Evolutionary conservation across 805 yeast genomes (phyloP).

Genomic region (Hanseniaspora singularis): DNA sequence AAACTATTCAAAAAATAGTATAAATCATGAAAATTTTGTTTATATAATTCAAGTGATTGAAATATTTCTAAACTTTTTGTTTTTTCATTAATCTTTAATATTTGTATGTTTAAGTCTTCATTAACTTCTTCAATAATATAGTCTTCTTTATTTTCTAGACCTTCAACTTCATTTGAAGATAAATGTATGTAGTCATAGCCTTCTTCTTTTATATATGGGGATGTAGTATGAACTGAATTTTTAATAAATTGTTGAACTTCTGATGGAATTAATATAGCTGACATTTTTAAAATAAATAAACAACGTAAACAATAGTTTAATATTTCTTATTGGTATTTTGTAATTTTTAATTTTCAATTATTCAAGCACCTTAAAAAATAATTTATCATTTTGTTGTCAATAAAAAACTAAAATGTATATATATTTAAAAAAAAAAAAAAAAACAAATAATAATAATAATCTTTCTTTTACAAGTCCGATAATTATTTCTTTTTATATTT

Average conservation of each 20-base stretch:
- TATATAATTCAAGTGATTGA: constrained; percentile 25
- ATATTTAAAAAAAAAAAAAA: too few species aligned
- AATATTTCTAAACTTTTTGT: constrained; percentile 23
- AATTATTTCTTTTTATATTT: too few species aligned
- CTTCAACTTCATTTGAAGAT: constrained; percentile 1
- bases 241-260: constrained; percentile 5
- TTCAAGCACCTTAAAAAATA: too few species aligned
- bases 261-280: constrained; percentile 9
- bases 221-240: not conserved
- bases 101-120: constrained; percentile 11
- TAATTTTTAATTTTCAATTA: too few species aligned
- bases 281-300: not conserved
- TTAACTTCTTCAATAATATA: constrained; percentile 1
- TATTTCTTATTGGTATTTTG: not conserved
- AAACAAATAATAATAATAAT: too few species aligned
- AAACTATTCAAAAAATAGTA: constrained; percentile 21
- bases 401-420: too few species aligned
- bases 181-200: constrained; percentile 6
- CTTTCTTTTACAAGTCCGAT: too few species aligned
- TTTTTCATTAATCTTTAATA: constrained; percentile 30
- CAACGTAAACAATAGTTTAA: not conserved
- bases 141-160: constrained; percentile 4
- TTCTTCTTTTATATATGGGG: constrained; percentile 8
- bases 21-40: constrained; percentile 30
- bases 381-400: too few species aligned